Evolutionary conservation across 176 grass and related monocot species (phyloP).

Genomic region (Triticum timopheevii): DNA sequence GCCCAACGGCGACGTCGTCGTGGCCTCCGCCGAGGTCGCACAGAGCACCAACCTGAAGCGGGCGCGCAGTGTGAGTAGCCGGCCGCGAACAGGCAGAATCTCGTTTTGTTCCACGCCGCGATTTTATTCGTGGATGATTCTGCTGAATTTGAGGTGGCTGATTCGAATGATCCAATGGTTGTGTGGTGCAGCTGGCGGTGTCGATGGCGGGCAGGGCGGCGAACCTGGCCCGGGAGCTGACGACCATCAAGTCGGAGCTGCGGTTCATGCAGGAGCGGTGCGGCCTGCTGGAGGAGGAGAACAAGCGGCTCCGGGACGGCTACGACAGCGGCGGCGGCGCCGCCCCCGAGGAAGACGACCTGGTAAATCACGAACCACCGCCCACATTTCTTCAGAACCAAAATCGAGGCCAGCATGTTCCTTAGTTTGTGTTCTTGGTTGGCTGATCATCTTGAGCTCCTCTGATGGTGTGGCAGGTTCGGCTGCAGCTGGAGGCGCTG

Average conservation of each 20-base stretch:
- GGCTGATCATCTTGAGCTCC: not conserved
- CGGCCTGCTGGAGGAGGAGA: slow-evolving; percentile 85
- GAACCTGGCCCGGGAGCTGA: slow-evolving; percentile 72
- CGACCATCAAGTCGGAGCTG: slow-evolving; percentile 85
- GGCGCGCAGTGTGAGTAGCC: slow-evolving; percentile 36
- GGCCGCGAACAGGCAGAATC: not conserved
- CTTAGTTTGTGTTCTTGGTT: too few species aligned
- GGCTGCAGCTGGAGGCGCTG: slow-evolving; percentile 83
- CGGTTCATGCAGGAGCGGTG: slow-evolving; percentile 81
- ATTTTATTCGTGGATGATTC: too few species aligned
- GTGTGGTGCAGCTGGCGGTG: slow-evolving; percentile 60
- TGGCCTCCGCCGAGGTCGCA: slow-evolving; percentile 33
- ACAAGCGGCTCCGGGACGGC: slow-evolving; percentile 69
- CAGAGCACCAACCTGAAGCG: slow-evolving; percentile 58
- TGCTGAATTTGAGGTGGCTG: not conserved
- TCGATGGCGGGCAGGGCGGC: slow-evolving; percentile 80
- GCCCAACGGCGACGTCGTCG: not conserved
- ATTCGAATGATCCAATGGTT: not conserved
- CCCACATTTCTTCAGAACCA: not conserved
- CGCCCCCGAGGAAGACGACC: slow-evolving; percentile 79
- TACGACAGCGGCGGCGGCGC: slow-evolving; percentile 41
- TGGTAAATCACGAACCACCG: slow-evolving; percentile 23
- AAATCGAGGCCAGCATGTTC: too few species aligned
- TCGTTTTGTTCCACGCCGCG: too few species aligned
- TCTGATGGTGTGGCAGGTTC: slow-evolving; percentile 42